Evolutionary conservation across 345 rosid genomes (phyloP), one percentile per base, ranked within the genome.

Genomic region (Schrenkiella parvula): DNA sequence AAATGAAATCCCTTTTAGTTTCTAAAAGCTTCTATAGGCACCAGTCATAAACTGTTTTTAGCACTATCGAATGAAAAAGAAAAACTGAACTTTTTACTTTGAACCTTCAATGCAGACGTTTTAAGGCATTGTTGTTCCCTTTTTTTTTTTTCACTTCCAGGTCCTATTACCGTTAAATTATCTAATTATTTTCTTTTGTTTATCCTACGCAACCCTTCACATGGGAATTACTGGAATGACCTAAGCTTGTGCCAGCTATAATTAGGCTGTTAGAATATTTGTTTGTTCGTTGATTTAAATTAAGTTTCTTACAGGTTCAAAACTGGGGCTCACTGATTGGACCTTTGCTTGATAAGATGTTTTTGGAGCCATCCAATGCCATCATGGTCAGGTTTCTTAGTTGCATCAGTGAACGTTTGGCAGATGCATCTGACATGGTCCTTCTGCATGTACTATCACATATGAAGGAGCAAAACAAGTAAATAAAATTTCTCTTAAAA

Each of bases 361-460:
- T 88, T 76, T 69, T 81, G 14, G 93, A 93, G 83, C 98, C 98
- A 78, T 82, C 90, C 75, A 93, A 93, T 86, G 87, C 92, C 29
- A 84, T 74, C 72, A 70, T 90, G 47, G 88, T 93, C 63, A 86
- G 87, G 80, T 93, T 93, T 77, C 75, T 90, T 71, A 90, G 95
- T 60, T 75, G 53, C 69, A 83, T 88, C 70, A 86, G 83, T 53
- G 97, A 93, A 47, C 79, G 83, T 68, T 74, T 90, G 74, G 91
- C 85, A 37, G 83, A 84, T 68, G 76, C 74, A 51, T 84, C 82
- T 41, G 84, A 87, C 66, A 8, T 75, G 46, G 92, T 90, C 65
- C 88, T 93, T 64, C 21, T 50, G 71, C 88, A 55, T 71, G 81
- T 90, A 52, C 76, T 90, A 32, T 77, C 75, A 65, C 85, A 77